Evolutionary conservation across 495 filamentous ascomycete genomes (phyloP).

Genomic region (Aspergillus kassunensis): DNA sequence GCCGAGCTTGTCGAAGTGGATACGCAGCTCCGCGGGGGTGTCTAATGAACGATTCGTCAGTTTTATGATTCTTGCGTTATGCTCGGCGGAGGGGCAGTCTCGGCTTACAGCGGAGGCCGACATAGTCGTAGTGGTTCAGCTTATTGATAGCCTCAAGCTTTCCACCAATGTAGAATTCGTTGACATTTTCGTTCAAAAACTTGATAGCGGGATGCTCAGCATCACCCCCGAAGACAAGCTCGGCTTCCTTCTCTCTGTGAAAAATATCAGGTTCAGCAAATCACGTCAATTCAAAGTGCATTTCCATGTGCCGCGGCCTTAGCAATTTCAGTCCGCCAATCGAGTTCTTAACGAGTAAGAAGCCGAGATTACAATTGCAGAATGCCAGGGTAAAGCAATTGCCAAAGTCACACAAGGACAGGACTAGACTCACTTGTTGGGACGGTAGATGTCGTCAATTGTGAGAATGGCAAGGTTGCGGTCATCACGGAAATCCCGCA

Average conservation of each 20-base stretch:
- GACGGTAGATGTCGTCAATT: conserved; percentile 92
- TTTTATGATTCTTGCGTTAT: conserved; percentile 1
- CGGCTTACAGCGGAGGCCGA: conserved; percentile 81
- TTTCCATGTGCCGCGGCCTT: background rate
- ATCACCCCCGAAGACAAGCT: conserved; percentile 93
- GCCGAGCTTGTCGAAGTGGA: conserved; percentile 98
- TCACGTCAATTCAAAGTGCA: conserved; percentile 28
- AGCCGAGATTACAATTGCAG: conserved; percentile 1
- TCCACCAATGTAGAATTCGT: conserved; percentile 91
- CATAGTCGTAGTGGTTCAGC: conserved; percentile 98
- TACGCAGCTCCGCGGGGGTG: conserved; percentile 88
- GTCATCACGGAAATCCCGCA: conserved; percentile 95
- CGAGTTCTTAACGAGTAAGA: background rate
- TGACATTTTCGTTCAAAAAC: conserved; percentile 73
- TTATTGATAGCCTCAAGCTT: conserved; percentile 92
- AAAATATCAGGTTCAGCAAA: conserved; percentile 26
- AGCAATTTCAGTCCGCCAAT: background rate
- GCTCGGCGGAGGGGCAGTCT: background rate
- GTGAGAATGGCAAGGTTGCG: conserved; percentile 93
- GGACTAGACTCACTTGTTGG: conserved; percentile 73
- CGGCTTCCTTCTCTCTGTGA: conserved; percentile 75
- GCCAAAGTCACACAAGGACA: background rate
- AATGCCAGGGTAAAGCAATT: background rate
- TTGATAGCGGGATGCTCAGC: conserved; percentile 88
- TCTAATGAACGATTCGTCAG: conserved; percentile 47